These are phyloP conservation scores for Simplicillium sp. DNA, from an alignment of 2,329 filamentous ascomycete genomes.

Conservation along the genomic window DNA sequence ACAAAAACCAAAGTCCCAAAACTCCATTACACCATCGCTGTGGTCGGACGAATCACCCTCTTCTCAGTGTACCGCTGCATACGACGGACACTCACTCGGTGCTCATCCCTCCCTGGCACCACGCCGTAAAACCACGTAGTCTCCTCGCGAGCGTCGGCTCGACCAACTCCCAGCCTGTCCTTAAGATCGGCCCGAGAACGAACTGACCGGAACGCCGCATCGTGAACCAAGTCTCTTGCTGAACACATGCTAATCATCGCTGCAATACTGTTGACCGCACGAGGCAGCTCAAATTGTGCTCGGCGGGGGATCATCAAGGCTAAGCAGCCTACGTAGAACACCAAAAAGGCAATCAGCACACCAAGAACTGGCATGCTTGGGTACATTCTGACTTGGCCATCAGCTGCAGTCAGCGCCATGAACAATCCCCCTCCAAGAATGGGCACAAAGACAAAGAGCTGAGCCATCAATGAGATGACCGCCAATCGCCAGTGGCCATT, in stretches of 20 bases:
- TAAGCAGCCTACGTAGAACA: constrained; percentile 59
- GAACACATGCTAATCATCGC: constrained; percentile 72
- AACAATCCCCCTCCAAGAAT: constrained; percentile 62
- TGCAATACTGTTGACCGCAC: constrained; percentile 61
- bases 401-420: constrained; percentile 55
- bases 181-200: constrained; percentile 60
- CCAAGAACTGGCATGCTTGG: constrained; percentile 67
- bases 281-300: constrained; percentile 57
- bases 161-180: constrained; percentile 52
- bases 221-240: constrained; percentile 60
- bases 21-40: constrained; percentile 15
- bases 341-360: constrained; percentile 60
- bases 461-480: constrained; percentile 46
- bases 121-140: constrained; percentile 43
- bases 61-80: constrained; percentile 36
- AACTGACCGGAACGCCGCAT: constrained; percentile 63
- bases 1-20: too few species aligned
- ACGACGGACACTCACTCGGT: constrained; percentile 32
- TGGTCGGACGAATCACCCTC: constrained; percentile 8
- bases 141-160: constrained; percentile 31
- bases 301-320: constrained; percentile 52
- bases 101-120: constrained; percentile 27
- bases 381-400: constrained; percentile 51
- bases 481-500: constrained; percentile 60
- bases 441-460: constrained; percentile 53